Conservation (phyloP, 176 grass and related monocot genomes). For the Metroxylon sagu region DNA sequence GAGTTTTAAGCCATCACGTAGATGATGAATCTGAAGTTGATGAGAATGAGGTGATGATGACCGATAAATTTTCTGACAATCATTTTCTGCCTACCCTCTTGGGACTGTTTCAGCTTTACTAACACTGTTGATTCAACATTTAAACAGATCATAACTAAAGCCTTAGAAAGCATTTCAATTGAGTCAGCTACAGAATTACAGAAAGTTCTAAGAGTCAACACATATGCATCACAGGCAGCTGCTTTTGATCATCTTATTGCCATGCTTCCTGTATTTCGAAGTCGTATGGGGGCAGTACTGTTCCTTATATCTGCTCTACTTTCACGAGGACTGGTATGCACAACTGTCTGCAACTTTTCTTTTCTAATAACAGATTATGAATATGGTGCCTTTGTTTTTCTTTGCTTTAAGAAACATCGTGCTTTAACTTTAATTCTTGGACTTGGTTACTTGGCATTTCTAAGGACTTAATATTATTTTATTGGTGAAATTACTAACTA, state of each 20-base stretch:
- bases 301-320: slow-evolving; percentile 94
- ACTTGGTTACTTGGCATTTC: too few species aligned
- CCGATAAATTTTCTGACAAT: background rate
- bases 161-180: slow-evolving; percentile 72
- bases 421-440: too few species aligned
- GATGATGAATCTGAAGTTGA: slow-evolving; percentile 39
- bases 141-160: slow-evolving; percentile 38
- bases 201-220: slow-evolving; percentile 63
- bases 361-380: too few species aligned
- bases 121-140: background rate
- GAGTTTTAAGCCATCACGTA: slow-evolving; percentile 27
- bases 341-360: background rate
- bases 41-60: slow-evolving; percentile 28
- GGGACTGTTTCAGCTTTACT: too few species aligned
- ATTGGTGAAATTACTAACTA: too few species aligned
- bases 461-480: too few species aligned
- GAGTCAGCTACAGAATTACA: slow-evolving; percentile 91
- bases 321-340: slow-evolving; percentile 84
- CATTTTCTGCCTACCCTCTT: too few species aligned
- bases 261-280: slow-evolving; percentile 71
- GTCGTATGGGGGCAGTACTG: slow-evolving; percentile 78
- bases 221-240: slow-evolving; percentile 51
- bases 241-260: slow-evolving; percentile 61
- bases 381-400: too few species aligned
- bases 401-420: too few species aligned